Conservation (phyloP, 139 green algal genomes). For the Mychonastes homosphaera region DNA sequence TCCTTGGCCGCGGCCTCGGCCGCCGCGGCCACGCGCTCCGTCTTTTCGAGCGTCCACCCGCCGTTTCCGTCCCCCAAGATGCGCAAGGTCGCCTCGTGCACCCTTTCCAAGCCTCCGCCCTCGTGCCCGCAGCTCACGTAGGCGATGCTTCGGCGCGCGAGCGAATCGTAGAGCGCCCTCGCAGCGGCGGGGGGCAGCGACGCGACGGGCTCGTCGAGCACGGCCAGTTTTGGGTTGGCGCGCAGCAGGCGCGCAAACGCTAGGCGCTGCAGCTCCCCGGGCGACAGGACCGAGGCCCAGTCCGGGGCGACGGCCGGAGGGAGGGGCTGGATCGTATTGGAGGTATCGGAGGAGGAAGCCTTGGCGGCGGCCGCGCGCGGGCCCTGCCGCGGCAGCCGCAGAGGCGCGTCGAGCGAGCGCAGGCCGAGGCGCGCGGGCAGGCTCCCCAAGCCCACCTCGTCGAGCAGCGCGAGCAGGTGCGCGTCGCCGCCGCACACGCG, state of each 20-base stretch:
- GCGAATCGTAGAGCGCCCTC: slow-evolving; percentile 18
- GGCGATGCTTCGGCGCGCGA: slow-evolving; percentile 18
- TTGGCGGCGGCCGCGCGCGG: no score
- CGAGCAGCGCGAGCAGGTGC: not conserved
- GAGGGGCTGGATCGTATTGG: not conserved
- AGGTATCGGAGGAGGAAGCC: no score
- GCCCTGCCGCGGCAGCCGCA: no score
- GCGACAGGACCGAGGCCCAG: slow-evolving; percentile 33
- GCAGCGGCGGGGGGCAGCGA: slow-evolving; percentile 21
- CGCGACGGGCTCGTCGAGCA: slow-evolving; percentile 43
- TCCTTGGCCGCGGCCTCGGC: no score
- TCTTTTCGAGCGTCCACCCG: slow-evolving; percentile 5
- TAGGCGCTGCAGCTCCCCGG: slow-evolving; percentile 53
- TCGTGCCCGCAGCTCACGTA: slow-evolving; percentile 26
- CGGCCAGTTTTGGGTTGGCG: slow-evolving; percentile 25
- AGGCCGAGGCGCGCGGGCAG: not conserved
- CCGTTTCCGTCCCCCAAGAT: slow-evolving; percentile 14
- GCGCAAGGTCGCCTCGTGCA: slow-evolving; percentile 9
- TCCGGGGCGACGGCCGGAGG: not conserved
- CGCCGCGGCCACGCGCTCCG: no score
- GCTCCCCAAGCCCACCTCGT: not conserved
- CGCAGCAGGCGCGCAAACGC: slow-evolving; percentile 37
- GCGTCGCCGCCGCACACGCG: no score
- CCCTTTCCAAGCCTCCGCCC: not conserved
- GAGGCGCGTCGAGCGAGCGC: no score